Evolutionary conservation across 106 monocot species (phyloP).

Genomic region (Allium fistulosum): DNA sequence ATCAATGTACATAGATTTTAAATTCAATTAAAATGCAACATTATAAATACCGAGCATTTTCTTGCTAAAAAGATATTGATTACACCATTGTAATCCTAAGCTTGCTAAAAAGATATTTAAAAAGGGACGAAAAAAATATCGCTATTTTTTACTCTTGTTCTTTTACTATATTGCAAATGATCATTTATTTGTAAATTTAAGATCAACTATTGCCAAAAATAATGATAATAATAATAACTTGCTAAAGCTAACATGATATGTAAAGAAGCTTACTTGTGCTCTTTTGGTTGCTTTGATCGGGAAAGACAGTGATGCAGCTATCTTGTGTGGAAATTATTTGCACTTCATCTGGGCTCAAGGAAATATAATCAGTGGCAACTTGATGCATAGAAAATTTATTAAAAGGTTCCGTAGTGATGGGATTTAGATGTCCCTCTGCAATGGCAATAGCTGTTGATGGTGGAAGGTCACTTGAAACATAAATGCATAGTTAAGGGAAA

Average conservation of each 20-base stretch:
- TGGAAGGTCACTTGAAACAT: slow-evolving; percentile 35
- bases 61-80: no score
- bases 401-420: slow-evolving; percentile 71
- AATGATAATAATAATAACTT: no score
- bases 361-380: slow-evolving; percentile 7
- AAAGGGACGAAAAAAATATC: no score
- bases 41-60: no score
- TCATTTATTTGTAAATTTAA: no score
- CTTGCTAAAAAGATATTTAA: no score
- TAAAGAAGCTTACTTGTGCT: slow-evolving; percentile 5
- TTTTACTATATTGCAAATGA: no score
- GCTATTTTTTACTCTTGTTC: no score
- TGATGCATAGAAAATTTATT: slow-evolving; percentile 14
- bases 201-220: no score
- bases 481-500: slow-evolving; percentile 30
- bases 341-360: background rate
- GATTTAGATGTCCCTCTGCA: slow-evolving; percentile 76
- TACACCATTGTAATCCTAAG: no score
- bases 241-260: background rate
- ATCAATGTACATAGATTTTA: no score
- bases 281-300: slow-evolving; percentile 16
- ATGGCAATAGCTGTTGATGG: slow-evolving; percentile 51
- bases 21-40: no score
- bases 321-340: slow-evolving; percentile 17
- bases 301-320: slow-evolving; percentile 36